Base-by-base conservation (phyloP, 768 basidiomycete genomes). In the Leccinum ochraceum region DNA sequence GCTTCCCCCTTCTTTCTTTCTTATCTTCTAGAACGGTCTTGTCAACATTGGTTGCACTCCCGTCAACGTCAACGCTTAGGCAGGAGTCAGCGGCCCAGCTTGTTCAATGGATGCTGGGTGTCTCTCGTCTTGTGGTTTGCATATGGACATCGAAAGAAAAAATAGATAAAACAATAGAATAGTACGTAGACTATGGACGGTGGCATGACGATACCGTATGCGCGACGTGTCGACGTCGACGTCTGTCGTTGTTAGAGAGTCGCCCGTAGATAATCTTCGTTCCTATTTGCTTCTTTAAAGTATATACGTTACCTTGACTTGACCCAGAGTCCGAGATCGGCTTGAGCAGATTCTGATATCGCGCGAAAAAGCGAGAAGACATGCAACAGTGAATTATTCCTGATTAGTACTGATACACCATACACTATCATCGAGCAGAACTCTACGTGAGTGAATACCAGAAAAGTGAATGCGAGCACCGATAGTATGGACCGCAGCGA, bases 341-440 rank as follows among this genome's bases (percentile, higher is more conserved):
- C 37, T 39, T 39, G 37, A 39, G 37, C 37, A 37, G 36, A 37
- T 37, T 37, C 16, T 39, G 16, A 39, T 16, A 3, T 39, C 0
- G 6, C 7, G 6, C 37, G 2, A 28, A 20, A 46, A 11, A 34
- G 24, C 20, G 11, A 5, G n/a, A 60, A 14, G 50, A 14, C 30
- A 22, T 37, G 26, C 32, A 24, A 51, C 53, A 44, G 49, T 5
- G 8, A 37, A 14, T n/a, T 3, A 22, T 24, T 37, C 16, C 13
- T 53, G 26, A 57, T 61, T 65, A 62, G 53, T 58, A 62, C 44
- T 10, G 49, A 62, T 67, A 62, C 62, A 58, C 14, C 69, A 57
- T 26, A 62, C 62, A 56, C 17, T 68, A 57, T 26, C 24, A 37
- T 62, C 48, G 60, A 64, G 60, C 32, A 59, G 20, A 44, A 36